Base-by-base conservation (phyloP, 2,329 filamentous ascomycete species). In the Claviceps lovelessii region DNA sequence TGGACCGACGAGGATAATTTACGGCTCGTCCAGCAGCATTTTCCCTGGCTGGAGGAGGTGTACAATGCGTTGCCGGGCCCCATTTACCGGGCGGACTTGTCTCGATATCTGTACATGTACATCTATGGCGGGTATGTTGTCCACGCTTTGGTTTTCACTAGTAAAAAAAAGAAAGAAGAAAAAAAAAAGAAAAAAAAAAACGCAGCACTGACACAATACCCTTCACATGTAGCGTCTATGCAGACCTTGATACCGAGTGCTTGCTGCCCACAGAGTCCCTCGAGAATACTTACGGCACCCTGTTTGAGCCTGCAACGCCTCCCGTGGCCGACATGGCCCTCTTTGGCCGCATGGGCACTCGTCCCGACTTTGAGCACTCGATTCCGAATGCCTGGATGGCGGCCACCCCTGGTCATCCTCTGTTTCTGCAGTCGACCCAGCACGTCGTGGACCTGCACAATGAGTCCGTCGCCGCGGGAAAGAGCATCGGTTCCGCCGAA, bases 331-430 rank as follows among this genome's bases (percentile, higher is more conserved):
- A 51, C 23, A 50, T 33, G 19, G 62, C 61, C 35, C 60, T 69
- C 46, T 65, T 69, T 35, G 67, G 67, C 8, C 61, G 64, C 11
- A 67, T 70, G 64, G 67, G 66, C 50, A 58, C 54, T 3, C 61
- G 68, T 55, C 55, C 59, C 1, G 51, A 49, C 2, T 67, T 62
- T 39, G 55, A 57, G 29, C 64, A 68, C 52, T 65, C 63, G n/a
- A 68, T 69, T 29, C 67, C 67, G 45, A 69, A 70, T 49, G 68
- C 67, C 4, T 69, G 66, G 67, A 69, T 69, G 67, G 66, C 65
- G 5, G 59, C 67, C 3, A 64, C 65, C 1, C 68, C 66, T 0
- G 63, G 65, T 19, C 66, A 69, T 51, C 63, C 67, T 1, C 66
- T 70, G 56, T 68, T 67, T 56, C 60, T 68, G 8, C 52, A 61